A percentile compares a stretch with the other conserved stretches of the same genome.
Conservation (phyloP, 1,284 basidiomycete genomes). For the Boletus semigastroideus region DNA sequence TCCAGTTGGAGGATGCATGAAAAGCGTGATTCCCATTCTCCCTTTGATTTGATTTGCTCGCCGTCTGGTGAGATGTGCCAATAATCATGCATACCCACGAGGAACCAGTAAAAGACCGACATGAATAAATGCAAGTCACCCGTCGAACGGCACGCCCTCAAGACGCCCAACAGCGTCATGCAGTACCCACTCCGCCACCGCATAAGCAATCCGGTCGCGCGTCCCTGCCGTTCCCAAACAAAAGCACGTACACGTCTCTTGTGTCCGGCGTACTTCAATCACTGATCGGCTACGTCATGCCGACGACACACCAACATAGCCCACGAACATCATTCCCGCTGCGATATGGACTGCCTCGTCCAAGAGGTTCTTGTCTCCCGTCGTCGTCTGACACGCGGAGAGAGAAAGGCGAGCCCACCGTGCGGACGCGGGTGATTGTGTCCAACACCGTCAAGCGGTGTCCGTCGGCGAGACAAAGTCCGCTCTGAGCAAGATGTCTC, state of each 20-base stretch:
- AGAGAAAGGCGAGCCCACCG: background rate
- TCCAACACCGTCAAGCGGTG: background rate
- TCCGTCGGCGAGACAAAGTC: background rate
- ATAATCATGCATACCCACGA: too few relatives aligned
- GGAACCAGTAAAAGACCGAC: background rate
- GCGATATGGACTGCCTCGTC: background rate
- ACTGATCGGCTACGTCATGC: background rate
- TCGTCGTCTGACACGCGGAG: background rate
- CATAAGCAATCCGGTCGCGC: background rate
- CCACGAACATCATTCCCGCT: background rate
- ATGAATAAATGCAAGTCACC: background rate
- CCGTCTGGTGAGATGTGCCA: too few relatives aligned
- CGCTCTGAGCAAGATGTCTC: background rate
- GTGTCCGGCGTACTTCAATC: background rate
- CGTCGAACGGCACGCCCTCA: background rate
- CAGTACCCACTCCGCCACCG: background rate
- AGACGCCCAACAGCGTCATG: background rate
- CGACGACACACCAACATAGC: background rate
- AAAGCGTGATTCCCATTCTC: too few relatives aligned
- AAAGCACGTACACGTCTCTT: background rate
- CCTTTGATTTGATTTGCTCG: too few relatives aligned
- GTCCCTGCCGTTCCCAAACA: background rate
- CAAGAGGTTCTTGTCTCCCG: background rate
- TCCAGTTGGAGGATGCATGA: too few relatives aligned
- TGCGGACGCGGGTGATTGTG: background rate